A percentile compares a stretch with the other conserved stretches of the same genome.
These are phyloP conservation scores for Triangularia setosa DNA, from an alignment of 2,329 filamentous ascomycete genomes.

Conservation along the genomic window DNA sequence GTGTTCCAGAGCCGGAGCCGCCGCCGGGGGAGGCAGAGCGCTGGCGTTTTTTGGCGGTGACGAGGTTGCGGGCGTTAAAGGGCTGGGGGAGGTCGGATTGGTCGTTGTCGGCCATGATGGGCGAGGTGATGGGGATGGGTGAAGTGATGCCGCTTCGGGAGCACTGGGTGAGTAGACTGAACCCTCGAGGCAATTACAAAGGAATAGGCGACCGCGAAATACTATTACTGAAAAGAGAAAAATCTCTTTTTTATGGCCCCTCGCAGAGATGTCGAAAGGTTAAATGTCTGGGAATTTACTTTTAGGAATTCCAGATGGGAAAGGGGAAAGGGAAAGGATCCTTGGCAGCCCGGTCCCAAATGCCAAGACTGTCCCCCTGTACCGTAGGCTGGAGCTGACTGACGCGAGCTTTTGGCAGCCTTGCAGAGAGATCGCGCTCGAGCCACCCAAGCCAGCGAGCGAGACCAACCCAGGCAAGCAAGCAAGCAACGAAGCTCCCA, in stretches of 20 bases:
- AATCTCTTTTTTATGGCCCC: not conserved
- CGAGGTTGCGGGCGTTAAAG: constrained; percentile 56
- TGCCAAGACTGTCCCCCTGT: not conserved
- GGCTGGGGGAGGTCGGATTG: constrained; percentile 53
- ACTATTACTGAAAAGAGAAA: not conserved
- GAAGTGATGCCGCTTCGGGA: not conserved
- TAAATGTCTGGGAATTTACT: not conserved
- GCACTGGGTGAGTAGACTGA: not conserved
- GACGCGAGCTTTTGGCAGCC: constrained; percentile 25
- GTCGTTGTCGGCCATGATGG: constrained; percentile 26
- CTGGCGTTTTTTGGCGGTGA: constrained; percentile 56
- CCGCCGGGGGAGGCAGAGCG: constrained; percentile 45
- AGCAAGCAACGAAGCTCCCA: constrained; percentile 10
- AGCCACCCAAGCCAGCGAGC: constrained; percentile 13
- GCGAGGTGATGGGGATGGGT: not conserved
- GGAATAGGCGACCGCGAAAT: not conserved
- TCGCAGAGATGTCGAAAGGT: not conserved
- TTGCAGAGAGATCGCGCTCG: constrained; percentile 17
- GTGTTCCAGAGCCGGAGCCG: constrained; percentile 2
- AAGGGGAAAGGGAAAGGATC: not conserved
- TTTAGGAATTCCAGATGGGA: not conserved
- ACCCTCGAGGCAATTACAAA: not conserved
- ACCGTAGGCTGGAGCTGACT: constrained; percentile 5
- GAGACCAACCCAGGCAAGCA: constrained; percentile 1
- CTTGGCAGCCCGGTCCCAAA: not conserved